A percentile compares a stretch with the other conserved stretches of the same genome.
These are phyloP conservation scores for Colletotrichum sp. DNA, from an alignment of 2,329 filamentous ascomycete genomes.

Conservation along the genomic window DNA sequence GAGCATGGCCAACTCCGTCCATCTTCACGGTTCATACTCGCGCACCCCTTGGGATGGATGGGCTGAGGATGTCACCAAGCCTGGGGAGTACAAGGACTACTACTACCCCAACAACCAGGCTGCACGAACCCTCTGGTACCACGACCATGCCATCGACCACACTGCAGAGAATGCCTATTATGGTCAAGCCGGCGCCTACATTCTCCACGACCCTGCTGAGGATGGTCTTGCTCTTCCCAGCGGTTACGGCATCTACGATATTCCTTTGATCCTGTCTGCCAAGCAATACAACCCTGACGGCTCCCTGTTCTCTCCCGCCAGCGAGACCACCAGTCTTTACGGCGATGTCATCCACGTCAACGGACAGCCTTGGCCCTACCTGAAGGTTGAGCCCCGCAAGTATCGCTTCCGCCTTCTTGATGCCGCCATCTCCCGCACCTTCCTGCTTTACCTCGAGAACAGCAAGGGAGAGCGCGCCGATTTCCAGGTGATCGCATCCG, in stretches of 20 bases:
- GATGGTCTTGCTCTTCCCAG: constrained; percentile 47
- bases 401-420: constrained; percentile 58
- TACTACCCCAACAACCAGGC: constrained; percentile 59
- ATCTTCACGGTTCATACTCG: constrained; percentile 55
- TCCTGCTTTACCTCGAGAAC: constrained; percentile 44
- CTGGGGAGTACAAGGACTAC: constrained; percentile 58
- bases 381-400: constrained; percentile 58
- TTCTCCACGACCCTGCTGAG: constrained; percentile 51
- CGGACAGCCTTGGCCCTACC: constrained; percentile 58
- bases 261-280: constrained; percentile 51
- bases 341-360: constrained; percentile 61
- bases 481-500: constrained; percentile 55
- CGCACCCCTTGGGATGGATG: constrained; percentile 51
- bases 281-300: constrained; percentile 49
- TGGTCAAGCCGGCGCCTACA: constrained; percentile 57
- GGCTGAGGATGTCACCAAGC: constrained; percentile 51
- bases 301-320: constrained; percentile 41
- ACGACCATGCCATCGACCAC: constrained; percentile 41
- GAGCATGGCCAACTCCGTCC: constrained; percentile 43
- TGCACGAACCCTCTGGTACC: constrained; percentile 56
- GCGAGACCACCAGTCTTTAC: constrained; percentile 46
- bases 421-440: constrained; percentile 45
- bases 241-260: constrained; percentile 44
- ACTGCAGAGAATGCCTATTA: constrained; percentile 58
- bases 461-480: constrained; percentile 30